Base-by-base conservation (phyloP, 2,329 filamentous ascomycete species). In the Neonectria neomacrospora region DNA sequence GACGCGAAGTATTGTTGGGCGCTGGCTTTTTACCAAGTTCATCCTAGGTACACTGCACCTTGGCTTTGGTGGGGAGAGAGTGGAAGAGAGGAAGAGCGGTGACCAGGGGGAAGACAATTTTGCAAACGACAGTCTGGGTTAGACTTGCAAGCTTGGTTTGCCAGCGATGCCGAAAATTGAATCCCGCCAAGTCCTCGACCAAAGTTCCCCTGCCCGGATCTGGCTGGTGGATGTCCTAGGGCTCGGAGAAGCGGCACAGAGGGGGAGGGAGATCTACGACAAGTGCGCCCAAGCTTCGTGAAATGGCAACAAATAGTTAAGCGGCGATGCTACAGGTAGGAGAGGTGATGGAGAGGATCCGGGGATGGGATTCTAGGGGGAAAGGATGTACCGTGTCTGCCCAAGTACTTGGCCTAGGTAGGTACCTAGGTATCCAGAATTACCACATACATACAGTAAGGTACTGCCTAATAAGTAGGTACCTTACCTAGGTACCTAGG, bases 351-450 rank as follows among this genome's bases (percentile, higher is more conserved):
- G 52, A 16, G 50, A 51, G 42, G 60, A 58, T 58, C 54, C 42
- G 60, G 60, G 60, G 54, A 50, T 41, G 50, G 45, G 54, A 55
- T 37, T 45, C 55, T 56, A 41, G 60, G 61, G 39, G 54, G 45
- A 52, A 39, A 26, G 44, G 34, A 37, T 37, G 6, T 16, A n/a
- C 34, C 14, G 34, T n/a, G 34, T 37, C 34, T 37, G 34, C 34
- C 34, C n/a, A 5, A n/a, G 34, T 37, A 16, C 8, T 6, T 14
- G 16, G 5, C 32, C 28, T 9, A 30, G 5, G 6, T 53, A 47
- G 32, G 32, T 37, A 3, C 34, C 30, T 12, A 32, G 9, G 8
- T 54, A 47, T 42, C 30, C 59, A 26, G n/a, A n/a, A n/a, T n/a
- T n/a, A n/a, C n/a, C n/a, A n/a, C n/a, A n/a, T n/a, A n/a, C n/a